Base-by-base conservation (phyloP, 805 yeast species). In the Metschnikowia hibisci region DNA sequence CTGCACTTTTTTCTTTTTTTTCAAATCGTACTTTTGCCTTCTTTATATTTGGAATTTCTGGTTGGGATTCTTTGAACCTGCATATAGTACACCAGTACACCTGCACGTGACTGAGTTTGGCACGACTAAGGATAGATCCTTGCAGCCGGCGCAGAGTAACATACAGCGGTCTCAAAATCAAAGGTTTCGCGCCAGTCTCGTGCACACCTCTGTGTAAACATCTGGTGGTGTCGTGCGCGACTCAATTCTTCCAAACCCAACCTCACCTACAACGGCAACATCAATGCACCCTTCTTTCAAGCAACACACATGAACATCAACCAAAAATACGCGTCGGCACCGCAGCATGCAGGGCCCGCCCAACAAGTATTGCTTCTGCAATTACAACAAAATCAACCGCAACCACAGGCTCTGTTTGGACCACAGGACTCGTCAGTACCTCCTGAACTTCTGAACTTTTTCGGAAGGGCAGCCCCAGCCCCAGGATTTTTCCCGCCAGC, bases 361-460 rank as follows among this genome's bases (percentile, higher is more conserved):
- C 75, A 70, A 47, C 75, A 69, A 51, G 58, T 67, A 13, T 59
- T 69, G 48, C 60, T 68, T 41, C 74, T 67, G 51, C 74, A 67
- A 48, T 60, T 69, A 41, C 75, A 67, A 45, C 71, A 68, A 11
- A 69, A 61, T 11, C 60, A 52, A 31, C 63, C 67, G 9, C 63
- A 65, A 15, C 64, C 56, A 32, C 50, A 44, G 8, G 13, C 39
- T 10, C 40, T 32, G 30, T 34, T 31, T 15, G 39, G 32, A 8
- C 15, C 34, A 31, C 44, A 34, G 29, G 42, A 51, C 51, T 43
- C 52, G 60, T 51, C 33, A 18, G 33, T 37, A 18, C 40, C 40
- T 22, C 45, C 42, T 30, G 57, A 50, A 34, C 60, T 44, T 59
- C 55, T 41, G 49, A 44, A 50, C 56, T 59, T 32, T 53, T 54